These are phyloP conservation scores for Ramularia endophylla DNA, from an alignment of 2,329 filamentous ascomycete species.

Conservation along the genomic window DNA sequence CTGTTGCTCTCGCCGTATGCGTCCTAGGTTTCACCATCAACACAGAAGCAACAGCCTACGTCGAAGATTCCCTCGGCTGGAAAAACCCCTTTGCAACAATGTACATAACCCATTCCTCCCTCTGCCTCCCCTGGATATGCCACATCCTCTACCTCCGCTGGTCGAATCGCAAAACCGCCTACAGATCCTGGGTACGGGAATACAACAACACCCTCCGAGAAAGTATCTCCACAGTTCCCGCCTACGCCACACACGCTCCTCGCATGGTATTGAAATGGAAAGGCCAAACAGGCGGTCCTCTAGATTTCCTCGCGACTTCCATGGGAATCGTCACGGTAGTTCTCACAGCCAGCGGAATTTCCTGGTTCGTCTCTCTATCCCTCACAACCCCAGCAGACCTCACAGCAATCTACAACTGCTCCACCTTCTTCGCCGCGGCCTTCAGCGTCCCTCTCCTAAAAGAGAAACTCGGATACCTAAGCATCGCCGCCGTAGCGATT, in stretches of 20 bases:
- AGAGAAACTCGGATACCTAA: constrained; percentile 24
- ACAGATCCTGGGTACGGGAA: constrained; percentile 24
- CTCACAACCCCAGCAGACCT: constrained; percentile 30
- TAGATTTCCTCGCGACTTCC: constrained; percentile 26
- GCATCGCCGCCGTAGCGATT: constrained; percentile 26
- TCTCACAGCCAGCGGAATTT: constrained; percentile 25
- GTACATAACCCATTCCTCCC: constrained; percentile 29
- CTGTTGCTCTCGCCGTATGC: constrained; percentile 19
- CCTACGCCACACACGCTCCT: constrained; percentile 24
- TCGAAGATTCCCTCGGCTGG: constrained; percentile 28
- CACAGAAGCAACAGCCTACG: constrained; percentile 30
- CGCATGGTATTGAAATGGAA: constrained; percentile 20
- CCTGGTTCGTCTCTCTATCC: constrained; percentile 28
- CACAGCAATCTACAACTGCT: constrained; percentile 32
- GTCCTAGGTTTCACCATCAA: constrained; percentile 28
- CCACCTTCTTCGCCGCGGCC: constrained; percentile 31
- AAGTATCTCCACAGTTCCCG: constrained; percentile 25
- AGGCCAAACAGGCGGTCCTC: constrained; percentile 23
- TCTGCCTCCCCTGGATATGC: constrained; percentile 27
- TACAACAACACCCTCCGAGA: constrained; percentile 28
- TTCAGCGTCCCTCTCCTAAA: constrained; percentile 28
- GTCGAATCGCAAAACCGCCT: constrained; percentile 16
- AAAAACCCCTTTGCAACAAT: constrained; percentile 30
- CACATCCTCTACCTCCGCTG: constrained; percentile 24
- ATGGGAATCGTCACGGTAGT: constrained; percentile 28